Evolutionary conservation across 2,329 filamentous ascomycete genomes (phyloP).

Genomic region (Hymenoscyphus occultus): DNA sequence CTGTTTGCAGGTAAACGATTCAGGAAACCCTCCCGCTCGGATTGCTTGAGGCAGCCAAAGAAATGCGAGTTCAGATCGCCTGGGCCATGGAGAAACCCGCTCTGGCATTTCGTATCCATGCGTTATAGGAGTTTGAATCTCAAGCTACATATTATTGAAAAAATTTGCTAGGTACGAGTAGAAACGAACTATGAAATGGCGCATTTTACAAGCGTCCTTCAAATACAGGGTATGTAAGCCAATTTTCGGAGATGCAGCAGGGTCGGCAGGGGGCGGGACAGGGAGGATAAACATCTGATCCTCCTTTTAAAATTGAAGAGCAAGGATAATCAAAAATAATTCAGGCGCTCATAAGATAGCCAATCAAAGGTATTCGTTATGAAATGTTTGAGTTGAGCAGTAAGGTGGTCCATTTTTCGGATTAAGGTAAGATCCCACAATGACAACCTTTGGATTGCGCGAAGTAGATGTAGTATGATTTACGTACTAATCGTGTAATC

Average conservation of each 20-base stretch:
- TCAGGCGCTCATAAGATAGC: neutral
- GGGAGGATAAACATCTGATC: neutral
- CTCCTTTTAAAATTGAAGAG: too few relatives aligned
- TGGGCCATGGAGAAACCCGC: neutral
- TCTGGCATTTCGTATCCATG: slow-evolving; percentile 5
- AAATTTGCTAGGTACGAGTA: neutral
- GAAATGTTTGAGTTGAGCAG: too few relatives aligned
- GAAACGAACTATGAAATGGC: neutral
- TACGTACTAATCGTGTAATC: too few relatives aligned
- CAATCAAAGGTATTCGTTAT: neutral
- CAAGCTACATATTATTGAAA: neutral
- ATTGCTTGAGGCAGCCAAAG: slow-evolving; percentile 15
- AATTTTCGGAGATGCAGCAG: neutral
- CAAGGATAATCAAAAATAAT: neutral
- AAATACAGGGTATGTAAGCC: neutral
- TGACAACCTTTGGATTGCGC: too few relatives aligned
- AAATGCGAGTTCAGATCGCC: slow-evolving; percentile 16
- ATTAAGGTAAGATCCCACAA: too few relatives aligned
- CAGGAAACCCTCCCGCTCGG: slow-evolving; percentile 11
- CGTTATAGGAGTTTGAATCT: neutral
- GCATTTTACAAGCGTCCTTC: neutral
- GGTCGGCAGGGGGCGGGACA: neutral
- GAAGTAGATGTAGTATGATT: too few relatives aligned
- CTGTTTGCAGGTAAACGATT: slow-evolving; percentile 5
- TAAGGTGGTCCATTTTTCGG: too few relatives aligned